A percentile compares a stretch with the other conserved stretches of the same genome.
These are phyloP conservation scores for Kokia cookei DNA, from an alignment of 441 rosid genomes.

Conservation along the genomic window DNA sequence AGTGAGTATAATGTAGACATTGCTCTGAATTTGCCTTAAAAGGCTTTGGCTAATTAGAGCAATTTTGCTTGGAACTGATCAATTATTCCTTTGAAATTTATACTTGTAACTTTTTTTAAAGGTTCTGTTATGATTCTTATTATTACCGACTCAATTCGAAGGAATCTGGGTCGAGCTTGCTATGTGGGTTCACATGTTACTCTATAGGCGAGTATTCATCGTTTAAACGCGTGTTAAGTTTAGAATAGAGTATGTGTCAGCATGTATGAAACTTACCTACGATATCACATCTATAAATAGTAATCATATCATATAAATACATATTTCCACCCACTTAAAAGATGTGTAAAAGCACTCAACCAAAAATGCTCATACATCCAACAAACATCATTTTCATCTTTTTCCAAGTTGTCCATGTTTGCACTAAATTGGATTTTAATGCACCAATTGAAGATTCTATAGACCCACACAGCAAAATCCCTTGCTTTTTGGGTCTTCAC, in stretches of 20 bases:
- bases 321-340: too few species aligned
- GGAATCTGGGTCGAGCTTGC: too few species aligned
- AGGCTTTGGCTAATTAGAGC: background rate
- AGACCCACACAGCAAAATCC: background rate
- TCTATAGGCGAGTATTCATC: too few species aligned
- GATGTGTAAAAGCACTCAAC: too few species aligned
- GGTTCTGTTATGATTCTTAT: too few species aligned
- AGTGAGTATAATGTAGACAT: slow-evolving; percentile 1
- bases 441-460: background rate
- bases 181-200: too few species aligned
- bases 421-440: background rate
- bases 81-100: background rate
- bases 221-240: too few species aligned
- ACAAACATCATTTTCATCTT: background rate
- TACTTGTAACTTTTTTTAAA: background rate
- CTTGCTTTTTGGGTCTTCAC: background rate
- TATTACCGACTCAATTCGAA: too few species aligned
- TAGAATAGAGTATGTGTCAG: too few species aligned
- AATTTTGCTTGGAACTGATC: background rate
- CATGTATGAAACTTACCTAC: too few species aligned
- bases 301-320: too few species aligned
- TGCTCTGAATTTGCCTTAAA: background rate
- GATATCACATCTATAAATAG: too few species aligned
- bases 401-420: background rate
- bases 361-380: background rate